phyloP scores from a whole-genome alignment of 306 rosid genomes.

The Erythrophleum fordii region DNA sequence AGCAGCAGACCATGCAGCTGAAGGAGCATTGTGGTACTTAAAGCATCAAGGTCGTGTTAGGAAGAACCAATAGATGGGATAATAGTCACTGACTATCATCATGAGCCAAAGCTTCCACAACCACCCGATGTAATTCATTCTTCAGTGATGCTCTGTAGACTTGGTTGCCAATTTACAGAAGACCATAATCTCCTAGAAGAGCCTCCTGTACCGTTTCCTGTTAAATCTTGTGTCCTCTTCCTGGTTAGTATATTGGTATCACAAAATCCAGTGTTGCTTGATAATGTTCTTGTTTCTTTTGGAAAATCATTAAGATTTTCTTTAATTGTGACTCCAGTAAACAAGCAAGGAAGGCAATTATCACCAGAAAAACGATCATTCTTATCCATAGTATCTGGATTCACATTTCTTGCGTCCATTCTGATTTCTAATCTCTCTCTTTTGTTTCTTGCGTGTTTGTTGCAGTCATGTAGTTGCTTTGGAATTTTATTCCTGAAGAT shows the following conservation, averaged over 20 bases:
- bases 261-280: conserved; percentile 25
- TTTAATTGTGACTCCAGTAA: conserved; percentile 27
- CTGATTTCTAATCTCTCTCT: conserved; percentile 24
- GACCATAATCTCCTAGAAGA: conserved; percentile 50
- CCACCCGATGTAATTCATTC: conserved; percentile 47
- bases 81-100: conserved; percentile 35
- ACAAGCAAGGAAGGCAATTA: conserved; percentile 34
- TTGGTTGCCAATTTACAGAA: conserved; percentile 61
- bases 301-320: conserved; percentile 27
- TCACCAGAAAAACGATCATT: conserved; percentile 15
- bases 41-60: conserved; percentile 41
- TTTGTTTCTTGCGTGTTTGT: conserved; percentile 15
- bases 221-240: conserved; percentile 40
- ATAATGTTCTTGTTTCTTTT: conserved; percentile 34
- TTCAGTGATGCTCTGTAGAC: conserved; percentile 62
- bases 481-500: conserved; percentile 39
- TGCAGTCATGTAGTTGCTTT: conserved; percentile 34
- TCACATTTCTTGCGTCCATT: conserved; percentile 10
- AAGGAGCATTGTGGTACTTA: conserved; percentile 71
- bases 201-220: conserved; percentile 42
- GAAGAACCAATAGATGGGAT: conserved; percentile 31
- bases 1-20: conserved; percentile 71
- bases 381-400: conserved; percentile 11
- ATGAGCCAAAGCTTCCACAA: conserved; percentile 20
- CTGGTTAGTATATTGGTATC: conserved; percentile 32